phyloP scores from a whole-genome alignment of 352 stramenopile species.

The Globisporangium apiculatum region DNA sequence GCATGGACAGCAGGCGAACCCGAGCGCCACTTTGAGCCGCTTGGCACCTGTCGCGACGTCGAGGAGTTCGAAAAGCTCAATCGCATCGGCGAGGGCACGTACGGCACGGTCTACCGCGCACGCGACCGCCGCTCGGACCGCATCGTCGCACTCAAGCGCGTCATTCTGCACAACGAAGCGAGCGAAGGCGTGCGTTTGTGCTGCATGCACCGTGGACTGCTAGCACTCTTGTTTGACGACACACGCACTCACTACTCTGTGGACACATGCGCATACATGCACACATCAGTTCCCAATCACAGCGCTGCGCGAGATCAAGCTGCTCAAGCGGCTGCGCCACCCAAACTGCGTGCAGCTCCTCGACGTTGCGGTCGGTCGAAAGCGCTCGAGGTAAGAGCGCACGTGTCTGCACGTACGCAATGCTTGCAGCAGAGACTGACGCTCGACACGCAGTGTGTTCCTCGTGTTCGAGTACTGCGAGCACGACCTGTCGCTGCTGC shows the following conservation, averaged over 20 bases:
- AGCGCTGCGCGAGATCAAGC: slow-evolving; percentile 66
- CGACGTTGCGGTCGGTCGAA: slow-evolving; percentile 63
- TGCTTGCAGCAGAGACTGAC: background rate
- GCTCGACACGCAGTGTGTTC: slow-evolving; percentile 48
- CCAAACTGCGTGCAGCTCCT: slow-evolving; percentile 69
- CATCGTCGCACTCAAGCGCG: slow-evolving; percentile 89
- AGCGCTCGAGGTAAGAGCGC: slow-evolving; percentile 37
- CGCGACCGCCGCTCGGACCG: slow-evolving; percentile 47
- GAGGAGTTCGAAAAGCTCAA: slow-evolving; percentile 73
- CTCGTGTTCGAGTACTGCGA: slow-evolving; percentile 90
- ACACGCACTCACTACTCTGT: too few species aligned
- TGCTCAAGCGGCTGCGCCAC: slow-evolving; percentile 61
- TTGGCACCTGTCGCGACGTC: slow-evolving; percentile 46
- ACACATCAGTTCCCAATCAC: slow-evolving; percentile 61
- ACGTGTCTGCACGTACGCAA: background rate
- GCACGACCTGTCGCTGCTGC: slow-evolving; percentile 73
- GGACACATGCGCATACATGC: background rate
- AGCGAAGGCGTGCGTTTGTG: slow-evolving; percentile 72
- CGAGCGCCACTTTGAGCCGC: slow-evolving; percentile 32
- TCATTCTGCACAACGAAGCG: slow-evolving; percentile 88
- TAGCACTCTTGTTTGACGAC: background rate
- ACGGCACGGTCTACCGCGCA: slow-evolving; percentile 88
- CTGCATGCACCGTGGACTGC: background rate
- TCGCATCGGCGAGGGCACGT: slow-evolving; percentile 77
- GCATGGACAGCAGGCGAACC: slow-evolving; percentile 10